These are phyloP conservation scores for Pleoardoris graminearum DNA, from an alignment of 2,329 filamentous ascomycete species.

Conservation along the genomic window DNA sequence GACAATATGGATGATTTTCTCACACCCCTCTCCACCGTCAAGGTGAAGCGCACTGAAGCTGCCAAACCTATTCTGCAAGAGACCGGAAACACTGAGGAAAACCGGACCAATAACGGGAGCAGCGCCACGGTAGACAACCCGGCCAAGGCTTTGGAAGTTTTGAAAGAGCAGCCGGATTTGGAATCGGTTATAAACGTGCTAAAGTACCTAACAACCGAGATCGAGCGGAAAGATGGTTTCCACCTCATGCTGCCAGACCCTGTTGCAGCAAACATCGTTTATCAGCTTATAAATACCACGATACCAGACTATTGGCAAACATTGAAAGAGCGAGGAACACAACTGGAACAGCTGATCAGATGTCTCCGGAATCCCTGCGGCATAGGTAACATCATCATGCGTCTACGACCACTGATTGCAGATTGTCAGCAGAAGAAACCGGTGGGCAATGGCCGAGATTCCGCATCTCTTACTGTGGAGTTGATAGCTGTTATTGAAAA, in stretches of 20 bases:
- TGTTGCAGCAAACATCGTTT: slow-evolving; percentile 72
- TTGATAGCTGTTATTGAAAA: slow-evolving; percentile 49
- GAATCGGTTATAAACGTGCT: slow-evolving; percentile 59
- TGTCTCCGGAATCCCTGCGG: slow-evolving; percentile 76
- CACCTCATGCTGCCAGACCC: slow-evolving; percentile 67
- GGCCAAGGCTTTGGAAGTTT: slow-evolving; percentile 59
- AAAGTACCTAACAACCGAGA: slow-evolving; percentile 52
- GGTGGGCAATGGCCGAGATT: slow-evolving; percentile 34
- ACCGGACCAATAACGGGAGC: slow-evolving; percentile 14
- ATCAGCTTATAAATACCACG: slow-evolving; percentile 72
- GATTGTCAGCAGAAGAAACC: slow-evolving; percentile 41
- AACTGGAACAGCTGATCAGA: slow-evolving; percentile 55
- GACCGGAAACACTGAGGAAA: slow-evolving; percentile 12
- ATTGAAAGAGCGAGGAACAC: slow-evolving; percentile 53
- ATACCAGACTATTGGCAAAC: slow-evolving; percentile 80
- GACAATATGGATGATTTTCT: slow-evolving; percentile 54
- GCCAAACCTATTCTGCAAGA: slow-evolving; percentile 22
- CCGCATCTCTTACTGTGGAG: slow-evolving; percentile 42
- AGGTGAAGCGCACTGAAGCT: slow-evolving; percentile 27
- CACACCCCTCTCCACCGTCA: slow-evolving; percentile 51
- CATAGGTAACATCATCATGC: slow-evolving; percentile 74
- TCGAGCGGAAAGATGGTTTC: slow-evolving; percentile 46
- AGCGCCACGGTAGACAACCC: slow-evolving; percentile 31
- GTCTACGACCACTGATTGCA: slow-evolving; percentile 64
- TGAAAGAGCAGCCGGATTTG: slow-evolving; percentile 66